phyloP scores from a whole-genome alignment of 2,329 filamentous ascomycete species.

The Zasmidium angulare region DNA sequence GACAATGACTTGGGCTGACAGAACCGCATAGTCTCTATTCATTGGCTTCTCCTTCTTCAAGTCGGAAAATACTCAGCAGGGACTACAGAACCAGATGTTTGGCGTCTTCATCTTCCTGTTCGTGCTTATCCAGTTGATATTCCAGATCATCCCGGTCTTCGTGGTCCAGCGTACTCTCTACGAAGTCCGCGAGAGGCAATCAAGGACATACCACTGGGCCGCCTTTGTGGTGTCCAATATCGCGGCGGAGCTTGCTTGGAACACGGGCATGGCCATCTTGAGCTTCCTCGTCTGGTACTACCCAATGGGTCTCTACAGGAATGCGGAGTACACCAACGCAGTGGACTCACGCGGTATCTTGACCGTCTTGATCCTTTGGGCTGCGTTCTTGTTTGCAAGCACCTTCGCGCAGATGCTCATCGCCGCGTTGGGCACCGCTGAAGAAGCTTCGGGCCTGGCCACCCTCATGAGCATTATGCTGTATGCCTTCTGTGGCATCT shows the following conservation, averaged over 20 bases:
- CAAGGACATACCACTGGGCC: slow-evolving; percentile 78
- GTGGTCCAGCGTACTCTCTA: slow-evolving; percentile 75
- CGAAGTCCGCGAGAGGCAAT: slow-evolving; percentile 76
- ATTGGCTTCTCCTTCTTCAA: slow-evolving; percentile 79
- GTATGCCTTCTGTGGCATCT: slow-evolving; percentile 67
- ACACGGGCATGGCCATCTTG: slow-evolving; percentile 67
- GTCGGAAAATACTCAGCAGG: slow-evolving; percentile 67
- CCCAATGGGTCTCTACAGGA: slow-evolving; percentile 70
- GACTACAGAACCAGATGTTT: slow-evolving; percentile 80
- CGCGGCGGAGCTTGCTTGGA: slow-evolving; percentile 78
- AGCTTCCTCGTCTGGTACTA: slow-evolving; percentile 81
- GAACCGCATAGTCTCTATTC: slow-evolving; percentile 56
- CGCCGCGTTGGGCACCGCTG: slow-evolving; percentile 68
- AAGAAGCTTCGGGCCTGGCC: slow-evolving; percentile 70
- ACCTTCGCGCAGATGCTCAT: slow-evolving; percentile 77
- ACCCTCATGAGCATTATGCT: slow-evolving; percentile 69
- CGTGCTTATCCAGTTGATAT: slow-evolving; percentile 72
- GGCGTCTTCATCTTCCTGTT: slow-evolving; percentile 75
- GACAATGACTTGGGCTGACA: background rate
- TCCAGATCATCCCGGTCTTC: slow-evolving; percentile 80
- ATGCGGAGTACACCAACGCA: slow-evolving; percentile 67
- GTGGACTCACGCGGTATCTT: slow-evolving; percentile 40
- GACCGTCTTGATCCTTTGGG: slow-evolving; percentile 71
- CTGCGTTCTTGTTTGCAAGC: slow-evolving; percentile 65
- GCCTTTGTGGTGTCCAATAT: slow-evolving; percentile 79